A percentile compares a stretch with the other conserved stretches of the same genome.
These are phyloP conservation scores for Ophiocordyceps sinensis DNA, from an alignment of 2,329 filamentous ascomycete species.

Conservation along the genomic window DNA sequence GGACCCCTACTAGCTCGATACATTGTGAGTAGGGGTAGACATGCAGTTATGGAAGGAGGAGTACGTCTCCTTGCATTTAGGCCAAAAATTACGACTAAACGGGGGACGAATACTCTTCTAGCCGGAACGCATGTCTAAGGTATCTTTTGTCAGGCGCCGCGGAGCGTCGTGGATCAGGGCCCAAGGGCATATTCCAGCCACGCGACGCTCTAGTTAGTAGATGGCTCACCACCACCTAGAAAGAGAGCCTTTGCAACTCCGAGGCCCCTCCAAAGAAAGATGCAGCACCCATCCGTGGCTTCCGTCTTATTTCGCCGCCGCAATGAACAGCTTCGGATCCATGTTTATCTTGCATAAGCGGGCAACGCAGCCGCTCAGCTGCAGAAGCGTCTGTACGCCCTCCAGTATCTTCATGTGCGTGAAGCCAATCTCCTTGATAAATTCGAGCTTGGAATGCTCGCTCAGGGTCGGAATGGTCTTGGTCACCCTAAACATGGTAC, in stretches of 20 bases:
- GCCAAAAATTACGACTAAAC: no score
- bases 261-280: slow-evolving; percentile 17
- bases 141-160: no score
- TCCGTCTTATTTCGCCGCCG: slow-evolving; percentile 17
- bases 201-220: no score
- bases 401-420: slow-evolving; percentile 99
- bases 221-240: no score
- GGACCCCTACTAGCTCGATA: no score
- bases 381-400: slow-evolving; percentile 86
- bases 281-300: background rate
- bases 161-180: no score
- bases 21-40: no score
- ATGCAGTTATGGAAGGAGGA: no score
- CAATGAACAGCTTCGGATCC: slow-evolving; percentile 68
- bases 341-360: slow-evolving; percentile 92
- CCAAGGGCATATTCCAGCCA: no score
- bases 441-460: slow-evolving; percentile 91
- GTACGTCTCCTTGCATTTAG: no score
- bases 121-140: no score
- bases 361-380: slow-evolving; percentile 84
- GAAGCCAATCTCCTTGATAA: slow-evolving; percentile 97
- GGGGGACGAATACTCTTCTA: no score
- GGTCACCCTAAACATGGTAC: slow-evolving; percentile 97
- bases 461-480: slow-evolving; percentile 87
- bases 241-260: slow-evolving; percentile 7